Evolutionary conservation across 768 basidiomycete species (phyloP).

Genomic region (Pulveroboletus ravenelii): DNA sequence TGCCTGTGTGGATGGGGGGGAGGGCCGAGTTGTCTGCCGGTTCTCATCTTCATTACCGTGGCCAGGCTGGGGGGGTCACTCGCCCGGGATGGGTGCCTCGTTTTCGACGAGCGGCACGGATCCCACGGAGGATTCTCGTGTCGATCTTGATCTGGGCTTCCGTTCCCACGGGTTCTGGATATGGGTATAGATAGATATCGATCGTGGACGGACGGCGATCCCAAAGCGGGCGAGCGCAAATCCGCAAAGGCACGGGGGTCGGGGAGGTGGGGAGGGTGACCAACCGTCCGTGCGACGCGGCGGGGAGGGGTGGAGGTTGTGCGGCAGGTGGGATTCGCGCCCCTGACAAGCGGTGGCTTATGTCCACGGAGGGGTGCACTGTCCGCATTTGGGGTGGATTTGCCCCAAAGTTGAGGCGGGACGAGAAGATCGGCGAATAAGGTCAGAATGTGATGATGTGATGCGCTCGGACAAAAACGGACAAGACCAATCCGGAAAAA

Average conservation of each 20-base stretch:
- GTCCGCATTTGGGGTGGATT: conserved; percentile 21
- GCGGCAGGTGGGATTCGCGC: conserved; percentile 9
- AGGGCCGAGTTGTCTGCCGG: too few species aligned
- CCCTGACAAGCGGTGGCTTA: conserved; percentile 10
- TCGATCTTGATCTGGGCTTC: conserved; percentile 55
- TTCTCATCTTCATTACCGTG: too few species aligned
- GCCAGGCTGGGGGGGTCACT: neutral
- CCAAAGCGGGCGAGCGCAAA: conserved; percentile 22
- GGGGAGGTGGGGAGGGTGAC: too few species aligned
- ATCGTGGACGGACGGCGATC: too few species aligned
- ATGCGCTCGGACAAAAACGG: conserved; percentile 4
- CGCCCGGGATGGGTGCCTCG: neutral
- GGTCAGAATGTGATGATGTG: conserved; percentile 14
- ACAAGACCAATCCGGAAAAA: conserved; percentile 20
- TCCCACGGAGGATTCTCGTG: conserved; percentile 30
- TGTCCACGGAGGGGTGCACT: conserved; percentile 24
- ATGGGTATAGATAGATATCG: neutral
- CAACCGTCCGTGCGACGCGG: too few species aligned
- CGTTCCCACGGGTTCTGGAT: conserved; percentile 33
- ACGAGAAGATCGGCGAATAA: conserved; percentile 37
- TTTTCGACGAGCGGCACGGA: conserved; percentile 1
- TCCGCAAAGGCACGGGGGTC: conserved; percentile 2
- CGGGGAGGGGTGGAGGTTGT: too few species aligned
- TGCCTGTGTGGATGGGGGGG: too few species aligned
- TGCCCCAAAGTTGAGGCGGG: conserved; percentile 18